phyloP scores from a whole-genome alignment of 2,329 filamentous ascomycete species.

The Bipolaris sorokiniana region DNA sequence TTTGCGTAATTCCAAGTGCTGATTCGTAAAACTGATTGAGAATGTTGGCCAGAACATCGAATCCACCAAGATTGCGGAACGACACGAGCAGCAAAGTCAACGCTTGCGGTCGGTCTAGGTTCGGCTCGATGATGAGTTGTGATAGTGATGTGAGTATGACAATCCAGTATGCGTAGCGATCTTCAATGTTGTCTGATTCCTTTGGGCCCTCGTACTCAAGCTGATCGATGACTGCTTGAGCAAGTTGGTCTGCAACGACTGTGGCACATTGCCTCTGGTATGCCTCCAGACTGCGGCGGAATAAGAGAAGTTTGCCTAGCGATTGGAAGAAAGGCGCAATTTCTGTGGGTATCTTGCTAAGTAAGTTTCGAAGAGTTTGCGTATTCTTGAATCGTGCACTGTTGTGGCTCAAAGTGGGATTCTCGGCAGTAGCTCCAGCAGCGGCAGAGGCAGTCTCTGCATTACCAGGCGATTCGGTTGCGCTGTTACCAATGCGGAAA shows the following conservation, averaged over 20 bases:
- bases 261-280: conserved; percentile 66
- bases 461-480: conserved; percentile 23
- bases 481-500: conserved; percentile 43
- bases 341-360: conserved; percentile 78
- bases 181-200: conserved; percentile 61
- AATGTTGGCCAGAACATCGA: conserved; percentile 75
- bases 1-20: conserved; percentile 56
- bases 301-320: conserved; percentile 80
- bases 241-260: conserved; percentile 71
- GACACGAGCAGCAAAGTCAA: conserved; percentile 79
- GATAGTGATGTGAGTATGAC: conserved; percentile 78
- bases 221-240: conserved; percentile 71
- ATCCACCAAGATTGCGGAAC: conserved; percentile 81
- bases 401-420: conserved; percentile 29
- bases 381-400: conserved; percentile 72
- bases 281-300: conserved; percentile 73
- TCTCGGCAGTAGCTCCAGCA: conserved; percentile 12
- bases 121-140: conserved; percentile 77
- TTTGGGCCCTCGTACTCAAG: conserved; percentile 60
- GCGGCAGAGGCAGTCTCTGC: conserved; percentile 20
- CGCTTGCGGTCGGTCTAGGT: conserved; percentile 48
- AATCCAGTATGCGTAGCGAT: conserved; percentile 78
- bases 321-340: conserved; percentile 87
- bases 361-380: conserved; percentile 74
- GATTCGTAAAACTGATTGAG: conserved; percentile 71